A percentile compares a stretch with the other conserved stretches of the same genome.
These are phyloP conservation scores for Phaeomoniella chlamydospora DNA, from an alignment of 2,329 filamentous ascomycete genomes.

Conservation along the genomic window DNA sequence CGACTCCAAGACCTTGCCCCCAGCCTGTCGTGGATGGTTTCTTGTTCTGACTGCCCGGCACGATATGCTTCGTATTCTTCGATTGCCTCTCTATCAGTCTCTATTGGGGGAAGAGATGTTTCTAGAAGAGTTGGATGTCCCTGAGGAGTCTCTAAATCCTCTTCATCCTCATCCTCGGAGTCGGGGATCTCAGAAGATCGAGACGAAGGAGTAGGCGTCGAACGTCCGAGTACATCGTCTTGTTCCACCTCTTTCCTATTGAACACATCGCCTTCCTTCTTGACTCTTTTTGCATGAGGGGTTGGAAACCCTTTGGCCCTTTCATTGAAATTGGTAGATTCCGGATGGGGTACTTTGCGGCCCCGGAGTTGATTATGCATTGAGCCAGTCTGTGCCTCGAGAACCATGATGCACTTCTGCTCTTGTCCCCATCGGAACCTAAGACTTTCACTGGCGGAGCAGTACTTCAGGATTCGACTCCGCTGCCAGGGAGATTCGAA, in stretches of 20 bases:
- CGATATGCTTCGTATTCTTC: conserved; percentile 62
- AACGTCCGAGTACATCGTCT: conserved; percentile 3
- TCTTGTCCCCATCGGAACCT: no score
- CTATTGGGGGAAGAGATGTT: conserved; percentile 52
- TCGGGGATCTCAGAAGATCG: conserved; percentile 20
- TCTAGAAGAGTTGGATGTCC: conserved; percentile 51
- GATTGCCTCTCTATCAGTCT: conserved; percentile 57
- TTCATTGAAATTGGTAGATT: conserved; percentile 15
- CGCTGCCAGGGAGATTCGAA: no score
- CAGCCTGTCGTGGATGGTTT: conserved; percentile 34
- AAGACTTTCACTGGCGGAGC: no score
- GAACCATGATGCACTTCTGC: no score
- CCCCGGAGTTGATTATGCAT: conserved; percentile 13
- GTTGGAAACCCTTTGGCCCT: conserved; percentile 14
- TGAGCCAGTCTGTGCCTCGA: background rate
- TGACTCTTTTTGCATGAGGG: conserved; percentile 13
- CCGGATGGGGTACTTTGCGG: conserved; percentile 13
- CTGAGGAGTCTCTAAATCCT: conserved; percentile 17
- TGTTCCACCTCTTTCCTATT: conserved; percentile 7
- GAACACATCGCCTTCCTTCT: conserved; percentile 7
- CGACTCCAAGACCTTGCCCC: conserved; percentile 51
- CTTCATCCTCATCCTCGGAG: conserved; percentile 20
- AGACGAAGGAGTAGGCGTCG: background rate
- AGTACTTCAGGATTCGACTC: no score
- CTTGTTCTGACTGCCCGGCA: conserved; percentile 31